Evolutionary conservation across 331 rosid genomes (phyloP).

Genomic region (Acacia pycnantha): DNA sequence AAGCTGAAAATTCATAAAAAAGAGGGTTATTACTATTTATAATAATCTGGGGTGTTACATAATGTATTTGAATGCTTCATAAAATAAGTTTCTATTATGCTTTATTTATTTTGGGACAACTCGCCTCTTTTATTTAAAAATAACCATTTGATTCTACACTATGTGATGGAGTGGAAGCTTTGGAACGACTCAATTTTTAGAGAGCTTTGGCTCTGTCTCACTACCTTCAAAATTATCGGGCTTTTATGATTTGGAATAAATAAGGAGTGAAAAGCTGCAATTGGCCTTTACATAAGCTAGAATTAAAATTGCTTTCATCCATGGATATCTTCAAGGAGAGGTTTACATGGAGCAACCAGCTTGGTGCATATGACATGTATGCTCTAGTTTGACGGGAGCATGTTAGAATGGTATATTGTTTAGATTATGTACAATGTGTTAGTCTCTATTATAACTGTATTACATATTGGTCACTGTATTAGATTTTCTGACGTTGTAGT

Average conservation of each 20-base stretch:
- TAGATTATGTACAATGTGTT: neutral
- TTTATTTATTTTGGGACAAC: constrained; percentile 12
- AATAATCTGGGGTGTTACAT: no score
- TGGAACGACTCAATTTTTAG: neutral
- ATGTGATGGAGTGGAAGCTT: neutral
- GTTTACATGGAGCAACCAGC: neutral
- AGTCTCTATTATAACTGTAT: neutral
- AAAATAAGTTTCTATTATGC: neutral
- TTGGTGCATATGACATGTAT: neutral
- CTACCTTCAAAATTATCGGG: neutral
- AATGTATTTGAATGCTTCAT: constrained; percentile 9
- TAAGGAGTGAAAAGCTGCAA: neutral
- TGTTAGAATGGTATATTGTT: neutral
- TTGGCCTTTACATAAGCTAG: neutral
- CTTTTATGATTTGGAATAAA: neutral
- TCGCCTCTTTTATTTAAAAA: neutral
- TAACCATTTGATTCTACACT: neutral
- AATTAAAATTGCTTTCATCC: neutral
- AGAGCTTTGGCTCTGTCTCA: neutral
- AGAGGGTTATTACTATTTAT: no score
- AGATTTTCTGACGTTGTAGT: neutral
- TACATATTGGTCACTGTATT: neutral
- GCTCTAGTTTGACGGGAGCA: neutral
- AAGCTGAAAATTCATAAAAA: no score
- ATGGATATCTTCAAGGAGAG: neutral